Conservation (phyloP, 2,329 filamentous ascomycete genomes). For the Fusarium equiseti region DNA sequence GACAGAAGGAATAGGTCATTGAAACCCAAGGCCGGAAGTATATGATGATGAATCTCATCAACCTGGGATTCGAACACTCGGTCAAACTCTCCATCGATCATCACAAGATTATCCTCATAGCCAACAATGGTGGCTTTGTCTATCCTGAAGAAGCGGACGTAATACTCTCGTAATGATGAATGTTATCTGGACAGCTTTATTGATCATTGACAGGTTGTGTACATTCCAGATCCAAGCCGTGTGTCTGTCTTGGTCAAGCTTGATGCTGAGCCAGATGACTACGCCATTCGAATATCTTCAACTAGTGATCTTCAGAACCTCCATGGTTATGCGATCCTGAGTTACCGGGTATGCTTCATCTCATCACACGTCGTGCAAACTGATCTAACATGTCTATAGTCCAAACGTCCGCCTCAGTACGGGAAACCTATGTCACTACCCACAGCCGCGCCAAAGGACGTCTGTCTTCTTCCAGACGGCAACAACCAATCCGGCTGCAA, state of each 20-base stretch:
- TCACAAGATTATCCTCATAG: conserved; percentile 3
- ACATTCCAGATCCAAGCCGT: conserved; percentile 3
- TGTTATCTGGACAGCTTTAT: fast-evolving
- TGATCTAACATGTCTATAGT: neutral
- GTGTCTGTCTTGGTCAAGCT: conserved; percentile 3
- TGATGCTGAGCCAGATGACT: conserved; percentile 2
- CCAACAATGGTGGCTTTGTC: conserved; percentile 17
- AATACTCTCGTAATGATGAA: neutral
- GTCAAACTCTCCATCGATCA: conserved; percentile 5
- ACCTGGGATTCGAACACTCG: conserved; percentile 9
- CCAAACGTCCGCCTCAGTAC: neutral
- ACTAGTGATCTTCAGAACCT: neutral
- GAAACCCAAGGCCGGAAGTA: neutral
- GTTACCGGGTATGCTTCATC: neutral
- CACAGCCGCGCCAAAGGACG: neutral
- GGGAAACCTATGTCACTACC: conserved; percentile 3
- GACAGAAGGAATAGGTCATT: neutral
- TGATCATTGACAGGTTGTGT: neutral
- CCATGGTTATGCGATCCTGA: neutral
- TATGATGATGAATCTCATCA: conserved; percentile 13
- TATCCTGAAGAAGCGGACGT: neutral
- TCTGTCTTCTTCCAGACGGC: neutral
- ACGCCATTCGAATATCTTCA: neutral
- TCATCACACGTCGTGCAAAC: too few relatives aligned
- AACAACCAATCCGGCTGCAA: neutral